Conservation (phyloP, 345 rosid species). For the Bruguiera gymnorhiza region DNA sequence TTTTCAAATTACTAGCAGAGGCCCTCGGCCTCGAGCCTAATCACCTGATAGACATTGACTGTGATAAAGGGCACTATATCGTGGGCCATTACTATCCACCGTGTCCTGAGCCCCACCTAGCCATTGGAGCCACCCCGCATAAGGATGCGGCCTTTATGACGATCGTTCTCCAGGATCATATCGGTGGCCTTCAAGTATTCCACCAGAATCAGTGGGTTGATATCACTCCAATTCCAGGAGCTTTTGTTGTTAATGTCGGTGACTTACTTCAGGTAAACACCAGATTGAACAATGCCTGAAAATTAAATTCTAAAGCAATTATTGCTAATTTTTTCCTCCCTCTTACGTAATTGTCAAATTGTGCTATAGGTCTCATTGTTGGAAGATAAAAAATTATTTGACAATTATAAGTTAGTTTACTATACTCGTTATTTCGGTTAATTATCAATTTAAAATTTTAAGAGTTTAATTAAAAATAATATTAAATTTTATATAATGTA, state of each 20-base stretch:
- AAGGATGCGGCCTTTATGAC: conserved; percentile 20
- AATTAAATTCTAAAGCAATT: too few species aligned
- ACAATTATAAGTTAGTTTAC: too few species aligned
- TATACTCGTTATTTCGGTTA: too few species aligned
- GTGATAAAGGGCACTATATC: conserved; percentile 19
- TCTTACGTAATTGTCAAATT: too few species aligned
- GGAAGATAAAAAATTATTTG: too few species aligned
- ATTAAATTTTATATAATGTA: too few species aligned
- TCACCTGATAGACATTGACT: conserved; percentile 16
- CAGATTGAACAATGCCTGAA: not conserved
- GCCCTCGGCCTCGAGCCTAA: conserved; percentile 21
- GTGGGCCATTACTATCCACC: conserved; percentile 29
- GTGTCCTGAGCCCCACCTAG: conserved; percentile 26
- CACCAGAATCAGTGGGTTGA: conserved; percentile 16
- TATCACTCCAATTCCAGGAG: conserved; percentile 6
- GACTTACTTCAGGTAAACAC: conserved; percentile 25
- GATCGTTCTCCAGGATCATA: conserved; percentile 17
- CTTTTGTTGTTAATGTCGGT: conserved; percentile 17
- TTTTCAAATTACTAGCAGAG: conserved; percentile 20
- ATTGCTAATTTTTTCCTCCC: too few species aligned
- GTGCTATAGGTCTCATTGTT: too few species aligned
- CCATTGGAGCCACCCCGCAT: conserved; percentile 21
- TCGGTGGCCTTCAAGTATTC: conserved; percentile 21
- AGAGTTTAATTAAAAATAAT: too few species aligned
- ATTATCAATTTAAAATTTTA: too few species aligned